A percentile compares a stretch with the other conserved stretches of the same genome.
Evolutionary conservation across 345 rosid genomes (phyloP).

Genomic region (Viola odorata): DNA sequence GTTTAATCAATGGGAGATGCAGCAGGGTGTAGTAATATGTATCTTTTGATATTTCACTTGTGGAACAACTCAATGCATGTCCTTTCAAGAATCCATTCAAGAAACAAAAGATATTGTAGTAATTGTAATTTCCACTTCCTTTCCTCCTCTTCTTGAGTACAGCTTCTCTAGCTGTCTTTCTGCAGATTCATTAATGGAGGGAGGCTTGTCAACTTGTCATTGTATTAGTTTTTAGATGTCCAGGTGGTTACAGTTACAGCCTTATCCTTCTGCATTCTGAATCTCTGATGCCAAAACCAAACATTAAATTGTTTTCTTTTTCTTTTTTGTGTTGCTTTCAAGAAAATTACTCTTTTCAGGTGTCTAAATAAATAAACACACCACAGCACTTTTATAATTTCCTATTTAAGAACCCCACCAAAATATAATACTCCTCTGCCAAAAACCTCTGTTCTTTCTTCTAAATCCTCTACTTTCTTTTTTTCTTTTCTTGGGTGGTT

Average conservation of each 20-base stretch:
- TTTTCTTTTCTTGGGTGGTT: neutral
- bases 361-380: conserved; percentile 3
- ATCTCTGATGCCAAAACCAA: conserved; percentile 16
- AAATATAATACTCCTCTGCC: neutral
- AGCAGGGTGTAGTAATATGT: conserved; percentile 30
- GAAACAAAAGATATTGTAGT: conserved; percentile 22
- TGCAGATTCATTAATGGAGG: conserved; percentile 21
- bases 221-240: conserved; percentile 25
- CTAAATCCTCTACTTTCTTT: neutral
- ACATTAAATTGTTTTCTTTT: conserved; percentile 17
- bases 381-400: neutral
- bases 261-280: too few relatives aligned
- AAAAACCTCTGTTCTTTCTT: neutral
- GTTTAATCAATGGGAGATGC: conserved; percentile 33
- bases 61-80: conserved; percentile 31
- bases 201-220: too few relatives aligned
- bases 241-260: conserved; percentile 18
- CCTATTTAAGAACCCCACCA: conserved; percentile 18
- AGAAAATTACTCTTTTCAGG: conserved; percentile 6
- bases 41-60: conserved; percentile 9
- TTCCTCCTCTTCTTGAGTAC: conserved; percentile 13
- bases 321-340: conserved; percentile 25
- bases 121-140: conserved; percentile 33
- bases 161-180: conserved; percentile 56
- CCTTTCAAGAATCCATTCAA: conserved; percentile 46